phyloP scores from a whole-genome alignment of 441 rosid genomes.

The Pelargonium citronellum region DNA sequence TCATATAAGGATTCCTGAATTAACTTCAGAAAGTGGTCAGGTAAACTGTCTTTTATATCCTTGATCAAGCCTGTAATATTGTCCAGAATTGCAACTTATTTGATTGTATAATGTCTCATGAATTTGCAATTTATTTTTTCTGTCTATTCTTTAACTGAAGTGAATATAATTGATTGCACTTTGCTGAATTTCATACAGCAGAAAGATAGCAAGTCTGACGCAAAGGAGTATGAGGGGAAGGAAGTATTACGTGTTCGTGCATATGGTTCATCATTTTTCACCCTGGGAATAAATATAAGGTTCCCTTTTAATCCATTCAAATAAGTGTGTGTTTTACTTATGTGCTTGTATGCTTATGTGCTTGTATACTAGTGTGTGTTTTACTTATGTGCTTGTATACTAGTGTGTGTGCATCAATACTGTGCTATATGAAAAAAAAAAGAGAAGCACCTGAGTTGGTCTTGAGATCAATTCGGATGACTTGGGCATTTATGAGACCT shows the following conservation, averaged over 20 bases:
- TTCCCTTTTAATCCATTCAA: conserved; percentile 21
- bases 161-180: neutral
- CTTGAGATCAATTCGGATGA: neutral
- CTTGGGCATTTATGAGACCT: neutral
- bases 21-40: too few species aligned
- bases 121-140: too few species aligned
- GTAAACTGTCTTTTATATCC: too few species aligned
- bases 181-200: conserved; percentile 29
- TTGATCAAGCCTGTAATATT: too few species aligned
- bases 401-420: neutral
- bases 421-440: neutral
- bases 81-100: too few species aligned
- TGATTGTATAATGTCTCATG: too few species aligned
- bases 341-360: too few species aligned
- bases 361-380: neutral
- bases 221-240: conserved; percentile 47
- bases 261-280: conserved; percentile 78
- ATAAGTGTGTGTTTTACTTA: neutral
- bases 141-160: too few species aligned
- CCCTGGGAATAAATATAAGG: conserved; percentile 92
- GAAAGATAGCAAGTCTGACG: conserved; percentile 43
- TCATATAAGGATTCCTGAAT: too few species aligned
- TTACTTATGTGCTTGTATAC: neutral
- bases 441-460: conserved; percentile 1
- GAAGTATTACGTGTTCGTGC: conserved; percentile 79